Base-by-base conservation (phyloP, 768 basidiomycete species). In the Cyathus striatus region DNA sequence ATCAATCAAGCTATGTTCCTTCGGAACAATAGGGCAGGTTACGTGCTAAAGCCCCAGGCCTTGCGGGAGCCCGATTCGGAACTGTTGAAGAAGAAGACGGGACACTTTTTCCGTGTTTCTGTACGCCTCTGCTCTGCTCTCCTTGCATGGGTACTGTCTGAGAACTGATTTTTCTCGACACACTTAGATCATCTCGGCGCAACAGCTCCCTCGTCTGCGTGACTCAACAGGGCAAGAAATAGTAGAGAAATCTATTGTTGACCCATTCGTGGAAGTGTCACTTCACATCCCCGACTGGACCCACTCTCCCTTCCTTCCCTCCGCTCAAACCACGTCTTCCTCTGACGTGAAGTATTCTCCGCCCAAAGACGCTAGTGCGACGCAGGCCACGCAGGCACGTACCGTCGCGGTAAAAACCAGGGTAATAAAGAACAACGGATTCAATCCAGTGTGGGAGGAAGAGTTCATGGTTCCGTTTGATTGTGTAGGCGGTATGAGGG, bases 1-100 rank as follows among this genome's bases (percentile, higher is more conserved):
- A 90, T 97, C 60, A 99, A 96, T 55, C 81, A 88, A 47, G 90
- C 94, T 5, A 93, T 98, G 90, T 99, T 99, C 62, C 83, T 85
- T 49, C 75, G 87, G 3, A 94, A 95, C 51, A 88, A 86, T n/a
- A 76, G 86, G 4, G 73, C 78, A 2, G 95, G 95, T 0, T 96
- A 90, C 54, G 82, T 99, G 2, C 76, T 96, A 30, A 96, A 97
- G 58, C 95, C 95, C 2, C 71, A 72, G 3, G 79, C 85, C 2
- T 71, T 97, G 9, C 73, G 90, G 5, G 63, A 62, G n/a, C 68
- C 74, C 24, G 75, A 81, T 52, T 81, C 88, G 60, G 75, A 79
- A 16, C 59, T 78, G 7, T 58, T 86, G 23, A 49, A 61, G 32
- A 66, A 72, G 47, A 68, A 69, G 33, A 80, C 79, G 3, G 73